Percentiles rank a stretch among this genome's conserved stretches.
Evolutionary conservation across 306 rosid genomes (phyloP).

Genomic region (Urtica urens): DNA sequence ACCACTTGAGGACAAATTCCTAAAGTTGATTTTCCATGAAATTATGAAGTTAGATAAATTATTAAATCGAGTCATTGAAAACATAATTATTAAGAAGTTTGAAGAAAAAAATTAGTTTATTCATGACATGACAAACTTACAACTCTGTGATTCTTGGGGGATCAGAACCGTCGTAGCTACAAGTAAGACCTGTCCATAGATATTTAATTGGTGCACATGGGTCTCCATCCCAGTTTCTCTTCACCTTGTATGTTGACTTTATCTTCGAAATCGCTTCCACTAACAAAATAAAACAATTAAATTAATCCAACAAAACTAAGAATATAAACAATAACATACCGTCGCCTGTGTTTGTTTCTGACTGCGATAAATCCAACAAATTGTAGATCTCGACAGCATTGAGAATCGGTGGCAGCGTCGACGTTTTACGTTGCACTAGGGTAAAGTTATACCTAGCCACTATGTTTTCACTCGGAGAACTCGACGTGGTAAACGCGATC

Average conservation of each 20-base stretch:
- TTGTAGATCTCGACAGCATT: constrained; percentile 15
- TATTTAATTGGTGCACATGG: constrained; percentile 30
- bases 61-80: background rate
- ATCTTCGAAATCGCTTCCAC: constrained; percentile 32
- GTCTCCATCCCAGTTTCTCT: constrained; percentile 47
- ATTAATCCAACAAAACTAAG: background rate
- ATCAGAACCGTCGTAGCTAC: constrained; percentile 14
- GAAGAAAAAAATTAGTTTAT: background rate
- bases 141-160: constrained; percentile 8
- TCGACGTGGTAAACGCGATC: background rate
- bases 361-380: constrained; percentile 17
- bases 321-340: constrained; percentile 17
- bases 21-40: background rate
- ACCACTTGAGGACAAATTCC: constrained; percentile 15
- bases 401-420: constrained; percentile 43
- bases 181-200: constrained; percentile 37
- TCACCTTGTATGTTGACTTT: constrained; percentile 24
- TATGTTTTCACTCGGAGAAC: no score
- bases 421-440: constrained; percentile 1
- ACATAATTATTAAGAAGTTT: background rate
- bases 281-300: background rate
- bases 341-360: constrained; percentile 27
- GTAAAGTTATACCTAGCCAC: background rate
- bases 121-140: constrained; percentile 9
- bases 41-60: no score